Conservation (phyloP, 2,329 filamentous ascomycete genomes). For the Fusarium sororula region DNA sequence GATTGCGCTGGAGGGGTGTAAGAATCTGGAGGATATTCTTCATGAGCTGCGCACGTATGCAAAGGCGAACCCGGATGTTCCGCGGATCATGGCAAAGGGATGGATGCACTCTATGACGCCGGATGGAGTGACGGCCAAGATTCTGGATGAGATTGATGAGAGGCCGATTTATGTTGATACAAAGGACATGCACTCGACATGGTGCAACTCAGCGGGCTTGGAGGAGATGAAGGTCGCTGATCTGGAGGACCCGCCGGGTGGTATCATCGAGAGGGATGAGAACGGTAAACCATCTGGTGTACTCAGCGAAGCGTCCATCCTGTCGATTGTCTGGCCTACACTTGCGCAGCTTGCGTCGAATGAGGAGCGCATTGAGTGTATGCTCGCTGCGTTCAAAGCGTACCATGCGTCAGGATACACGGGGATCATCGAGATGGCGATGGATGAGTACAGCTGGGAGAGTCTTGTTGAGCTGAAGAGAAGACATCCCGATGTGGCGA, state of each 20-base stretch:
- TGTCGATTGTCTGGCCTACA: constrained; percentile 65
- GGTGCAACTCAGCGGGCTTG: constrained; percentile 63
- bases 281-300: constrained; percentile 60
- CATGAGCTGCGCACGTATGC: constrained; percentile 57
- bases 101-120: constrained; percentile 65
- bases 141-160: constrained; percentile 61
- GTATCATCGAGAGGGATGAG: constrained; percentile 60
- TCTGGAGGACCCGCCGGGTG: constrained; percentile 59
- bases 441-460: constrained; percentile 67
- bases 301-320: constrained; percentile 61
- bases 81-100: constrained; percentile 61
- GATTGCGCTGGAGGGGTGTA: constrained; percentile 58
- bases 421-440: constrained; percentile 67
- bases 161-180: constrained; percentile 66
- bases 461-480: constrained; percentile 56
- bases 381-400: constrained; percentile 58
- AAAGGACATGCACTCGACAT: constrained; percentile 65
- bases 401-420: constrained; percentile 65
- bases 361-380: constrained; percentile 58
- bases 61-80: constrained; percentile 55
- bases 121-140: constrained; percentile 53
- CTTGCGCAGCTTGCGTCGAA: constrained; percentile 57
- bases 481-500: constrained; percentile 41
- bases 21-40: constrained; percentile 59
- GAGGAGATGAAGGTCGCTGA: constrained; percentile 58